Evolutionary conservation across 768 basidiomycete genomes (phyloP).

Genomic region (Amanita subjunquillea): DNA sequence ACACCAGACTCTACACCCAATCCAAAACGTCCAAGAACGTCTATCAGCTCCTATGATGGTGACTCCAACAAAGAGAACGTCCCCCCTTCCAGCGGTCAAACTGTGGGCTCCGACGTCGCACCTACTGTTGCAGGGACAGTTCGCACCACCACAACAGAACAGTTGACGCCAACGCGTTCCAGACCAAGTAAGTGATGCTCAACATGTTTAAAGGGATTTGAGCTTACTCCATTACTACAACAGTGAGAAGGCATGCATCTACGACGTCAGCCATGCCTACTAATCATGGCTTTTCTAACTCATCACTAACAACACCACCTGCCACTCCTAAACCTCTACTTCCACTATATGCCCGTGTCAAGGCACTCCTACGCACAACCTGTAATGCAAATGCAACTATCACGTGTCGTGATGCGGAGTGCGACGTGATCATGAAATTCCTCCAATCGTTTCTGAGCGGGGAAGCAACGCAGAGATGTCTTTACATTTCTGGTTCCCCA

Average conservation of each 20-base stretch:
- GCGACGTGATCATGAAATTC: conserved; percentile 47
- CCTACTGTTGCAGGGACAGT: conserved; percentile 27
- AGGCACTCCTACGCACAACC: conserved; percentile 62
- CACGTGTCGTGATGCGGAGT: conserved; percentile 62
- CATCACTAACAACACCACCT: conserved; percentile 46
- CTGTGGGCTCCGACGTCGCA: conserved; percentile 21
- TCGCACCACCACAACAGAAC: conserved; percentile 26
- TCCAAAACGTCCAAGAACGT: conserved; percentile 52
- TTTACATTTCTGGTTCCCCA: conserved; percentile 90
- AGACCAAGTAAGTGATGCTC: conserved; percentile 30
- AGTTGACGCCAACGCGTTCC: conserved; percentile 29
- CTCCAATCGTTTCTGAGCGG: conserved; percentile 40
- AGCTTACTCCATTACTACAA: conserved; percentile 6
- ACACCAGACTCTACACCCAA: conserved; percentile 58
- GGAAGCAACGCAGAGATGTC: conserved; percentile 26
- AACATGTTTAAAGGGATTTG: conserved; percentile 3
- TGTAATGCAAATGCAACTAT: conserved; percentile 47
- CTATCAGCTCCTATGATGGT: conserved; percentile 32
- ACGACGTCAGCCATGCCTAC: conserved; percentile 37
- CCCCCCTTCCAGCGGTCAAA: conserved; percentile 42
- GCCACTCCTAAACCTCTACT: conserved; percentile 42
- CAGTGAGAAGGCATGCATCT: conserved; percentile 40
- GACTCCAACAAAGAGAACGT: conserved; percentile 73
- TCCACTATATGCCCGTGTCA: conserved; percentile 48
- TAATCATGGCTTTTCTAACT: conserved; percentile 23